Evolutionary conservation across 208 protist species (phyloP), one percentile per base, ranked within the genome.

Genomic region (Trypanosoma theileri): DNA sequence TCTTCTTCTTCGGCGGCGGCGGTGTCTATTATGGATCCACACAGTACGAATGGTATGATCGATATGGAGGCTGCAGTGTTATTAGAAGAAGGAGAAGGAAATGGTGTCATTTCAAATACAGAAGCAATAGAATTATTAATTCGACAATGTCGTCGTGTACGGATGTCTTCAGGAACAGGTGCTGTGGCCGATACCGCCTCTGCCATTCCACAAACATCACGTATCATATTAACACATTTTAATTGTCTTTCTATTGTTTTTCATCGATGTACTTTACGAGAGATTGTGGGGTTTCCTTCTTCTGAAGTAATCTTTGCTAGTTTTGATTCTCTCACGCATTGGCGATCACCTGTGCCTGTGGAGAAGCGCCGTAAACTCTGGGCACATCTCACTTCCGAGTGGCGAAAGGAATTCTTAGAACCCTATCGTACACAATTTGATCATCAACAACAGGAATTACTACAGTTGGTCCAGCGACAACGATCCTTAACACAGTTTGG

Each of bases 401-500:
- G 80, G 77, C 55, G n/a, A 40, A 50, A 19, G 16, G 87, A 93
- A 66, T 68, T 85, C 13, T n/a, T 90, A 9, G 45, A 60, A 7
- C 78, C 84, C 8, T 17, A 66, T 24, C 66, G 79, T 45, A 19
- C 28, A 17, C 42, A 42, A 19, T 88, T 93, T 53, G 41, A 73
- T 17, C 4, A 66, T 40, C 52, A 63, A 35, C 86, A 89, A 51
- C 11, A 31, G 26, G 45, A 72, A 57, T 73, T 86, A 50, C 69
- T 89, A 24, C 50, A 59, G 4, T 60, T 76, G n/a, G 81, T 89
- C 61, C 79, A 72, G 1, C 54, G 50, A 21, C 53, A 46, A 14
- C 82, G 82, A 12, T 61, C 66, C 0, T 35, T 65, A 16, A 7
- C 58, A n/a, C 57, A 53, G 26, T 24, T 70, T n/a, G 45, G 50